A percentile compares a stretch with the other conserved stretches of the same genome.
phyloP scores from a whole-genome alignment of 352 stramenopile genomes.

The Phytophthora colocasiae region DNA sequence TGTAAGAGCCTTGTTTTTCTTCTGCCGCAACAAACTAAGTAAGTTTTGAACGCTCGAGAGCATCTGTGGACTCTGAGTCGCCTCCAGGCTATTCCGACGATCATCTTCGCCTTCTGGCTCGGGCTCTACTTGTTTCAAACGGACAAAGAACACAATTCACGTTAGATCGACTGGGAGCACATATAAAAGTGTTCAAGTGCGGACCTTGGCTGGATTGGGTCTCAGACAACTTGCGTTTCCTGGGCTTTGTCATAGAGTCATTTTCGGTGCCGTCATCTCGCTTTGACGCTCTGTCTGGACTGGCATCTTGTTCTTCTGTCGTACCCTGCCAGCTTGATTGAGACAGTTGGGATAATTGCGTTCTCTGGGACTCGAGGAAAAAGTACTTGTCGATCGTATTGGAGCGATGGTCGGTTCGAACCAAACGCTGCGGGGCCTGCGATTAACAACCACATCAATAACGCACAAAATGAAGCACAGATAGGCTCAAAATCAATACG shows the following conservation, averaged over 20 bases:
- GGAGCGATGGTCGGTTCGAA: slow-evolving; percentile 83
- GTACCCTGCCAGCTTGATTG: slow-evolving; percentile 36
- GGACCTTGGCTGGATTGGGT: slow-evolving; percentile 37
- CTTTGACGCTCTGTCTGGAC: slow-evolving; percentile 9
- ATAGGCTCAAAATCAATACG: not conserved
- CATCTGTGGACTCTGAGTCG: slow-evolving; percentile 66
- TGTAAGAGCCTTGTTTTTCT: slow-evolving; percentile 66
- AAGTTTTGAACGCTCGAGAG: slow-evolving; percentile 86
- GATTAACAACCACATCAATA: slow-evolving; percentile 2
- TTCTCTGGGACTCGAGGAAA: slow-evolving; percentile 81
- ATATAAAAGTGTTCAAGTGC: not conserved
- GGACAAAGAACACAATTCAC: not conserved
- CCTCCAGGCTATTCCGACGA: slow-evolving; percentile 46
- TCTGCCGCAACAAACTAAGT: slow-evolving; percentile 50
- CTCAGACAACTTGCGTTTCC: slow-evolving; percentile 41
- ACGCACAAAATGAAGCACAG: not conserved
- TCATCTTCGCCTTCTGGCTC: slow-evolving; percentile 37
- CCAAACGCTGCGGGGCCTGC: slow-evolving; percentile 80
- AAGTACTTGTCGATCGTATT: slow-evolving; percentile 91
- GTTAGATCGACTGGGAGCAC: not conserved
- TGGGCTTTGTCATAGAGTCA: slow-evolving; percentile 13
- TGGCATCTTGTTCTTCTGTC: slow-evolving; percentile 21
- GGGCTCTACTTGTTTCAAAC: slow-evolving; percentile 25
- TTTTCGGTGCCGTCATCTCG: slow-evolving; percentile 9
- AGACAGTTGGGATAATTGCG: slow-evolving; percentile 40